These are phyloP conservation scores for Echinosophora koreensis DNA, from an alignment of 306 rosid genomes.

Conservation along the genomic window DNA sequence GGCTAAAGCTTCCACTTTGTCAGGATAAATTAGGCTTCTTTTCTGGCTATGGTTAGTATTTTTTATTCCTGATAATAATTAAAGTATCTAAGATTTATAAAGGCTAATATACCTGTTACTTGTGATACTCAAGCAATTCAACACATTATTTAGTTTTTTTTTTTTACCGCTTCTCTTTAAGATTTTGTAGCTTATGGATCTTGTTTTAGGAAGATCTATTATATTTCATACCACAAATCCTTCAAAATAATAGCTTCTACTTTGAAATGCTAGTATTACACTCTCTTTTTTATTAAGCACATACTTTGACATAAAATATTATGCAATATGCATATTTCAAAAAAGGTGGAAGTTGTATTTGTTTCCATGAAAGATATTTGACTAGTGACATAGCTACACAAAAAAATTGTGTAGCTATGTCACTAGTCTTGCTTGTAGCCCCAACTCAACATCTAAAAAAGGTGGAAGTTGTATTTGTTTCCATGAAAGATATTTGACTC, in stretches of 20 bases:
- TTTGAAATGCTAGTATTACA: conserved; percentile 1
- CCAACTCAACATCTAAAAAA: conserved; percentile 3
- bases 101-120: neutral
- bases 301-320: conserved; percentile 7
- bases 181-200: conserved; percentile 26
- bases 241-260: conserved; percentile 33
- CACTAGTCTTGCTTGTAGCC: conserved; percentile 5
- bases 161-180: neutral
- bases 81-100: too few species aligned
- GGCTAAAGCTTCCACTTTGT: neutral
- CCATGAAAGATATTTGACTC: conserved; percentile 12
- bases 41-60: too few species aligned
- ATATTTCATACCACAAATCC: neutral
- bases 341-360: too few species aligned
- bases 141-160: neutral
- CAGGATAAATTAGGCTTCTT: neutral
- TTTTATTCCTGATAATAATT: too few species aligned
- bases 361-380: too few species aligned
- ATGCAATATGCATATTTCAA: conserved; percentile 17
- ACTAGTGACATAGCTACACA: too few species aligned
- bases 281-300: neutral
- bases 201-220: neutral
- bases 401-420: neutral
- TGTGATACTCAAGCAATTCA: neutral
- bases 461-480: conserved; percentile 19